Evolutionary conservation across 1,284 basidiomycete species (phyloP), one percentile per base, ranked within the genome.

Genomic region (Fomes fomentarius): DNA sequence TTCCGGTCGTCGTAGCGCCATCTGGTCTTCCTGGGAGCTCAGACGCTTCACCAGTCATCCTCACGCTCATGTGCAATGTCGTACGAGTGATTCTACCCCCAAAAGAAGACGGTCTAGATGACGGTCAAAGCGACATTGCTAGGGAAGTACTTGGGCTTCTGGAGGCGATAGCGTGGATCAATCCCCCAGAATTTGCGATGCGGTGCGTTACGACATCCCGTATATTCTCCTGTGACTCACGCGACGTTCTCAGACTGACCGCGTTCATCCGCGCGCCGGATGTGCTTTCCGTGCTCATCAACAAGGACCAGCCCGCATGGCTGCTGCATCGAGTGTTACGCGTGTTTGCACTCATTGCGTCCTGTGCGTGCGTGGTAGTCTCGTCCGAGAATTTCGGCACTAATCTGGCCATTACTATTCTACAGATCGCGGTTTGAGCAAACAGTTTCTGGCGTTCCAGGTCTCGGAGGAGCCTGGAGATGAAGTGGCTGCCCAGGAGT

Each of bases 271-370:
- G 65, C 12, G 70, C 75, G 44, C 67, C 72, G 15, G 70, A 75
- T 26, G 69, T 81, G 37, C 59, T 86, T 47, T 65, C 75, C 46
- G 72, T 67, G n/a, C 67, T 91, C 21, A 67, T 89, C 14, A 71
- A 81, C 52, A 61, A 71, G 4, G 67, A 70, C 24, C 84, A 84
- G 49, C 79, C 85, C 1, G 61, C 65, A 1, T 78, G 76, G 73
- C 67, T 88, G 22, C 68, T 88, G 4, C 66, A 72, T 40, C 71
- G 73, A 21, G 73, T 75, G 28, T 69, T 75, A 24, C 76, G 78
- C 7, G 60, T 83, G 12, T 66, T 91, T n/a, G 65, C 78, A 2
- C 68, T 84, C 52, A 66, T 89, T 40, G 81, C 83, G 24, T 79
- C 79, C 42, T 77, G 87, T 88, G 66, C 48, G 83, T 71, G 8